Conservation (phyloP, 2,329 filamentous ascomycete genomes). For the Fusarium citri region DNA sequence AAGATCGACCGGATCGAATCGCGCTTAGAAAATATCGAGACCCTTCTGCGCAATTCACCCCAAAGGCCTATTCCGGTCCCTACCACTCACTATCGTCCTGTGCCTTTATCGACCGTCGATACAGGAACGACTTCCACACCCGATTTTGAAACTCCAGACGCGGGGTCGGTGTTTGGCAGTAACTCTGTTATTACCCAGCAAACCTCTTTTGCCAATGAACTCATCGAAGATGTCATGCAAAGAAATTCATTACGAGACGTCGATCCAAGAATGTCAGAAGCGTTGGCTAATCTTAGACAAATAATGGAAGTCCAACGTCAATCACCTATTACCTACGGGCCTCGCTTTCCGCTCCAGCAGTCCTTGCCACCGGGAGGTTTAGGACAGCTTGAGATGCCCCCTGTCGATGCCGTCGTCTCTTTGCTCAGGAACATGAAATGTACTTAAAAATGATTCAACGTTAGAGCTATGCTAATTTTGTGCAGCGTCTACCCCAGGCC, state of each 20-base stretch:
- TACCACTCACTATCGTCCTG: constrained; percentile 38
- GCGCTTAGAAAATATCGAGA: constrained; percentile 59
- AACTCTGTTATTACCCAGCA: constrained; percentile 62
- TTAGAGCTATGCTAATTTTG: background rate
- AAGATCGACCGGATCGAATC: constrained; percentile 64
- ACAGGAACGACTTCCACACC: constrained; percentile 47
- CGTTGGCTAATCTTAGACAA: constrained; percentile 63
- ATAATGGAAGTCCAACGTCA: constrained; percentile 64
- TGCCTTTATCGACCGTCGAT: constrained; percentile 23
- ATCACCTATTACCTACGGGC: constrained; percentile 54
- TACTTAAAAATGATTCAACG: constrained; percentile 24
- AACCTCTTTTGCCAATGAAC: constrained; percentile 65
- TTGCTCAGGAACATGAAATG: constrained; percentile 62
- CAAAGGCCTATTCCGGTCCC: constrained; percentile 41
- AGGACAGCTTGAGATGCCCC: constrained; percentile 64
- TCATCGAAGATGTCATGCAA: constrained; percentile 64
- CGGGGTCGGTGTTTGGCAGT: constrained; percentile 58
- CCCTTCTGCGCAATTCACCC: constrained; percentile 54
- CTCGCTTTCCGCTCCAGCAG: constrained; percentile 60
- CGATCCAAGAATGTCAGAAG: constrained; percentile 64
- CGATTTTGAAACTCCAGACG: constrained; percentile 54
- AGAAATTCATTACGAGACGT: constrained; percentile 59
- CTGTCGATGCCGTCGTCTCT: constrained; percentile 61
- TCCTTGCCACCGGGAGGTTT: constrained; percentile 59
- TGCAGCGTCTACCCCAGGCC: constrained; percentile 54